Conservation (phyloP, 495 filamentous ascomycete genomes). For the Rhypophila decipiens region DNA sequence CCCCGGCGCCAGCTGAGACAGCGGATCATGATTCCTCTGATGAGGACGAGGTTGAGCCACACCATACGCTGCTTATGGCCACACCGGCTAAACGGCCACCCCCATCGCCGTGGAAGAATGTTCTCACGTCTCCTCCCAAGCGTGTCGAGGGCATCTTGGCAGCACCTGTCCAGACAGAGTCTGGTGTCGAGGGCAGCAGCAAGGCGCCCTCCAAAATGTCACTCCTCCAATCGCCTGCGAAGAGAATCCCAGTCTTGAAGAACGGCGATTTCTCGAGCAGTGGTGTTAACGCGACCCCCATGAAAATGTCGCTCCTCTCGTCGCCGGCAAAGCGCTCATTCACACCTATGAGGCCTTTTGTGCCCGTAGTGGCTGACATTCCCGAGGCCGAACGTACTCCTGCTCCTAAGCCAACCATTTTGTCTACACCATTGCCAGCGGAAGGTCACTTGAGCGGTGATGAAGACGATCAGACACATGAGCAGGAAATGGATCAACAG, state of each 20-base stretch:
- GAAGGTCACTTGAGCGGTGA: not conserved
- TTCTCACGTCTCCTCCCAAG: slow-evolving; percentile 41
- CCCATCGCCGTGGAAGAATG: slow-evolving; percentile 41
- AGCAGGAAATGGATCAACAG: slow-evolving; percentile 9
- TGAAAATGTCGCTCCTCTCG: slow-evolving; percentile 37
- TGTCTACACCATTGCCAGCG: slow-evolving; percentile 34
- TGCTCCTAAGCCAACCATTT: slow-evolving; percentile 24
- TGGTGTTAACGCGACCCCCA: slow-evolving; percentile 18
- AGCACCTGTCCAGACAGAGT: not conserved
- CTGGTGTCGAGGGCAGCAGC: slow-evolving; percentile 7
- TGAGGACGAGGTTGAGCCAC: too few species aligned
- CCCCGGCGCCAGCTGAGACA: slow-evolving; percentile 8
- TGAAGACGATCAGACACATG: slow-evolving; percentile 1
- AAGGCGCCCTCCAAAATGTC: slow-evolving; percentile 30
- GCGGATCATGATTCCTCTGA: too few species aligned
- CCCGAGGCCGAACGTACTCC: slow-evolving; percentile 2
- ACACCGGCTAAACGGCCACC: slow-evolving; percentile 45
- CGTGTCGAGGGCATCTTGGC: slow-evolving; percentile 25
- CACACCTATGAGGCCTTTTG: slow-evolving; percentile 30
- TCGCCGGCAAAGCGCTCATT: slow-evolving; percentile 44
- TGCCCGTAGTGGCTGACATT: slow-evolving; percentile 7
- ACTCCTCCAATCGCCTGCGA: slow-evolving; percentile 44
- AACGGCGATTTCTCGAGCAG: not conserved
- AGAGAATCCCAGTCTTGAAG: slow-evolving; percentile 31
- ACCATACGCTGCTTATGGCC: slow-evolving; percentile 25